A percentile compares a stretch with the other conserved stretches of the same genome.
phyloP scores from a whole-genome alignment of 257 asterid species.

The Thymus quinquecostatus region DNA sequence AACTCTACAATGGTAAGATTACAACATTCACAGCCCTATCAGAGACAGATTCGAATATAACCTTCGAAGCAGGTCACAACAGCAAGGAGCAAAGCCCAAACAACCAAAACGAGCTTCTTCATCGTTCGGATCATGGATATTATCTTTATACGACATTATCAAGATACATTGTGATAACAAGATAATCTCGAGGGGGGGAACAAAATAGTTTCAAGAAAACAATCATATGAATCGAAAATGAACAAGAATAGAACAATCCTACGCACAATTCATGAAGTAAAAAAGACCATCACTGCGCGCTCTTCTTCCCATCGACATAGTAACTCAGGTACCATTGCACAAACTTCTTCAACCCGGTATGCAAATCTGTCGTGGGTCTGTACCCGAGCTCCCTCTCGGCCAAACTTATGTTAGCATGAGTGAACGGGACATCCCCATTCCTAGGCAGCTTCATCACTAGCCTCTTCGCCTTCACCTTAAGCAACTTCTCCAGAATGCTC shows the following conservation, averaged over 20 bases:
- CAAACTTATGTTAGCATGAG: slow-evolving; percentile 66
- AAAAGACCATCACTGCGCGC: slow-evolving; percentile 42
- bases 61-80: slow-evolving; percentile 34
- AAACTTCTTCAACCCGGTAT: slow-evolving; percentile 61
- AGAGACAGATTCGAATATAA: slow-evolving; percentile 36
- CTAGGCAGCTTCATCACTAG: slow-evolving; percentile 60
- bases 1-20: slow-evolving; percentile 40
- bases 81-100: slow-evolving; percentile 24
- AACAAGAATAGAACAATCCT: slow-evolving; percentile 41
- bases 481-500: slow-evolving; percentile 61
- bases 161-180: slow-evolving; percentile 27
- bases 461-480: slow-evolving; percentile 62
- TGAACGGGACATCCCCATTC: slow-evolving; percentile 69
- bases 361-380: slow-evolving; percentile 59
- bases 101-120: slow-evolving; percentile 26
- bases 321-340: slow-evolving; percentile 62
- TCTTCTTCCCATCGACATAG: slow-evolving; percentile 59
- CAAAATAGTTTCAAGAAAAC: slow-evolving; percentile 32
- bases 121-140: slow-evolving; percentile 32
- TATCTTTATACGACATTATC: slow-evolving; percentile 33
- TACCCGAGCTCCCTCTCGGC: slow-evolving; percentile 62
- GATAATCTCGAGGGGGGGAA: slow-evolving; percentile 22
- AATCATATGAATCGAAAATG: slow-evolving; percentile 42
- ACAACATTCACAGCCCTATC: slow-evolving; percentile 55
- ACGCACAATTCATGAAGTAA: slow-evolving; percentile 26